These are phyloP conservation scores for Sphaerulina musiva DNA, from an alignment of 2,329 filamentous ascomycete genomes.

Conservation along the genomic window DNA sequence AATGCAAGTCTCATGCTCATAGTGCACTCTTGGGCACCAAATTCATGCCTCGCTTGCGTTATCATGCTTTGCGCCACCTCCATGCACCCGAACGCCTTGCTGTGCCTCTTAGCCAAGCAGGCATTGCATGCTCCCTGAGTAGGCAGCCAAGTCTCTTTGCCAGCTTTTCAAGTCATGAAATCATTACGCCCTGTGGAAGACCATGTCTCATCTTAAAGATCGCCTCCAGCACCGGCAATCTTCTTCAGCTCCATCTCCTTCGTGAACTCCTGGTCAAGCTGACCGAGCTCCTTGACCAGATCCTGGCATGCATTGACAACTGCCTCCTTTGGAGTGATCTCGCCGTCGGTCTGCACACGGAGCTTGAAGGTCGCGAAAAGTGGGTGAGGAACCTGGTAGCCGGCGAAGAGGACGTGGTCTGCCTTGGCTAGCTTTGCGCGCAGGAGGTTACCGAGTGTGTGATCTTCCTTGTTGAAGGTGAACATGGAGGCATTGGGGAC, in stretches of 20 bases:
- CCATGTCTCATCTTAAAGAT: slow-evolving; percentile 13
- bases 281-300: slow-evolving; percentile 72
- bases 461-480: slow-evolving; percentile 88
- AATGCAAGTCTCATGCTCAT: background rate
- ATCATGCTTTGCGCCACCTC: background rate
- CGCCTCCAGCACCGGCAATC: slow-evolving; percentile 50
- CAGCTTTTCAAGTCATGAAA: background rate
- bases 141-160: background rate
- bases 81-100: slow-evolving; percentile 14
- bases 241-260: slow-evolving; percentile 86
- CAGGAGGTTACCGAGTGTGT: slow-evolving; percentile 73
- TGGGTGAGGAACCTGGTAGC: slow-evolving; percentile 64
- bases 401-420: slow-evolving; percentile 78
- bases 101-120: slow-evolving; percentile 14
- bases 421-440: slow-evolving; percentile 78
- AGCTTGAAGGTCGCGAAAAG: slow-evolving; percentile 54
- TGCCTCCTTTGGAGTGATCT: slow-evolving; percentile 80
- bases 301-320: slow-evolving; percentile 74
- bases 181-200: background rate
- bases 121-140: background rate
- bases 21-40: background rate
- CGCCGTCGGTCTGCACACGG: slow-evolving; percentile 82
- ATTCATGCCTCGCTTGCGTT: background rate
- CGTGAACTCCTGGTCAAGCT: slow-evolving; percentile 79
- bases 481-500: slow-evolving; percentile 95